phyloP scores from a whole-genome alignment of 2,329 filamentous ascomycete genomes.

The Aspergillus nomiae region DNA sequence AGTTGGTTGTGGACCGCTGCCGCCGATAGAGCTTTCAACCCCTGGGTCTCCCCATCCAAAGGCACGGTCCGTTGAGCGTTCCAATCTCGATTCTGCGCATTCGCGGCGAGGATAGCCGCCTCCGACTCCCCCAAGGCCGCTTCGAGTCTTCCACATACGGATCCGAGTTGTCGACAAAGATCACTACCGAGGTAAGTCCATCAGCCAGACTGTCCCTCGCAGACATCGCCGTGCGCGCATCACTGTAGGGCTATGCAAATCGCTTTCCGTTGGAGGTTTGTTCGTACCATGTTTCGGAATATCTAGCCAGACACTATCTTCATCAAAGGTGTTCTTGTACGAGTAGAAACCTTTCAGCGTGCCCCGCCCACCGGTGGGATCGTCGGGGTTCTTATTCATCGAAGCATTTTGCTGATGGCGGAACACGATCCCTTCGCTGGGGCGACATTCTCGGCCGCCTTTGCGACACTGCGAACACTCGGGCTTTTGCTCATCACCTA shows the following conservation, averaged over 20 bases:
- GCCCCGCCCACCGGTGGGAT: slow-evolving; percentile 40
- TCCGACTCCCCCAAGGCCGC: slow-evolving; percentile 35
- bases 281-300: slow-evolving; percentile 59
- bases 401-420: slow-evolving; percentile 71
- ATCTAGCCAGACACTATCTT: slow-evolving; percentile 63
- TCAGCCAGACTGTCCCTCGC: slow-evolving; percentile 7
- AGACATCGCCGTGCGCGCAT: background rate
- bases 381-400: slow-evolving; percentile 58
- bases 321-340: slow-evolving; percentile 66
- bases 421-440: slow-evolving; percentile 65
- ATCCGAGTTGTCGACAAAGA: slow-evolving; percentile 64
- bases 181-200: slow-evolving; percentile 45
- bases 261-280: background rate
- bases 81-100: slow-evolving; percentile 35
- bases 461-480: slow-evolving; percentile 63
- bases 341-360: slow-evolving; percentile 64
- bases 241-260: background rate
- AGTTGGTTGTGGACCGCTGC: slow-evolving; percentile 50
- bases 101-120: slow-evolving; percentile 30
- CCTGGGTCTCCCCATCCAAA: slow-evolving; percentile 46
- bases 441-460: slow-evolving; percentile 61
- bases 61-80: slow-evolving; percentile 29
- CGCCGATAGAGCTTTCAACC: slow-evolving; percentile 57
- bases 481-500: slow-evolving; percentile 60
- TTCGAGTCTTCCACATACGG: slow-evolving; percentile 58